A percentile compares a stretch with the other conserved stretches of the same genome.
These are phyloP conservation scores for Dothidotthia symphoricarpi DNA, from an alignment of 2,329 filamentous ascomycete species.

Conservation along the genomic window DNA sequence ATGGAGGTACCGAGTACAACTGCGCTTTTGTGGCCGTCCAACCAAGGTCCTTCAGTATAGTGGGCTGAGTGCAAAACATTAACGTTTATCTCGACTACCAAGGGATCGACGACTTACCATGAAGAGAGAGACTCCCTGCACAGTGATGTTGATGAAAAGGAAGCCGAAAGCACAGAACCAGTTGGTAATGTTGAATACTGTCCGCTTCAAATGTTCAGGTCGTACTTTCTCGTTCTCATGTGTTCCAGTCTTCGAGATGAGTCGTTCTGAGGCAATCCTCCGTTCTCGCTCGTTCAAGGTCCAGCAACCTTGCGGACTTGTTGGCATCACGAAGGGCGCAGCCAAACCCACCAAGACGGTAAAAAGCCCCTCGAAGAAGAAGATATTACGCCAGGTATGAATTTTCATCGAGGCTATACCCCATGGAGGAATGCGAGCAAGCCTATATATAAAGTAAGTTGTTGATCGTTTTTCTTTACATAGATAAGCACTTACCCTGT, in stretches of 20 bases:
- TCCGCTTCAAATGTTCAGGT: slow-evolving; percentile 51
- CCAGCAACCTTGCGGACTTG: slow-evolving; percentile 49
- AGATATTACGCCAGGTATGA: slow-evolving; percentile 52
- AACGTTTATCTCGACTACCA: slow-evolving; percentile 1
- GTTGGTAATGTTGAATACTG: slow-evolving; percentile 58
- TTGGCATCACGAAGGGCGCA: slow-evolving; percentile 55
- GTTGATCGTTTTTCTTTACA: not conserved
- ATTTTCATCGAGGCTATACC: slow-evolving; percentile 47
- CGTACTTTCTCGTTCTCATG: slow-evolving; percentile 50
- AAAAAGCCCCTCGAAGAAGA: slow-evolving; percentile 62
- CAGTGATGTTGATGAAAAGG: slow-evolving; percentile 61
- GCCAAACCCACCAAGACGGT: slow-evolving; percentile 51
- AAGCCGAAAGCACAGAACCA: slow-evolving; percentile 59
- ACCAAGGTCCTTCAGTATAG: slow-evolving; percentile 40
- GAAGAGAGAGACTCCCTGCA: slow-evolving; percentile 49
- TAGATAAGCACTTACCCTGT: slow-evolving; percentile 48
- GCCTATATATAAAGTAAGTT: slow-evolving; percentile 15
- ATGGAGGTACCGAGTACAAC: slow-evolving; percentile 42
- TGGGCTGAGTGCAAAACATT: slow-evolving; percentile 28
- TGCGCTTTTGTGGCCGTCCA: slow-evolving; percentile 42
- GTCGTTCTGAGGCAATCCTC: slow-evolving; percentile 54
- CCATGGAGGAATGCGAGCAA: slow-evolving; percentile 52
- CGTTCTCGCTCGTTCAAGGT: slow-evolving; percentile 56
- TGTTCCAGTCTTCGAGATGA: slow-evolving; percentile 52
- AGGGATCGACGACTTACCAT: slow-evolving; percentile 26